These are phyloP conservation scores for Sugiyamaella floridensis DNA, from an alignment of 805 yeast species.

Conservation along the genomic window DNA sequence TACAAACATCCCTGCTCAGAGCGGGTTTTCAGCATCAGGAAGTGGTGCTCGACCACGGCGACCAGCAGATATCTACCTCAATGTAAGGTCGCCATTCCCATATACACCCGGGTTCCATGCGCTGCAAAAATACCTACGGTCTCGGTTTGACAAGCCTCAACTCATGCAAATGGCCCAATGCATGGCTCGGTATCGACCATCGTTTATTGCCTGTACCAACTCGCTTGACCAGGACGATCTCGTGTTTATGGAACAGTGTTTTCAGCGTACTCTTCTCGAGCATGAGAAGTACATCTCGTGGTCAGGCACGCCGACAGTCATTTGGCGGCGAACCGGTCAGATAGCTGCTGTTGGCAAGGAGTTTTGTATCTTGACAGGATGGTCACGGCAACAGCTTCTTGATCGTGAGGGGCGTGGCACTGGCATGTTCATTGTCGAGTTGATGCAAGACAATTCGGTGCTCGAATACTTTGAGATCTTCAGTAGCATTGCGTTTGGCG, in stretches of 20 bases:
- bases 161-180: conserved; percentile 77
- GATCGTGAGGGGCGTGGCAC: conserved; percentile 15
- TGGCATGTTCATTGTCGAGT: conserved; percentile 42
- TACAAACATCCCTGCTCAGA: background rate
- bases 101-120: conserved; percentile 90
- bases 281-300: conserved; percentile 78
- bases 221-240: conserved; percentile 84
- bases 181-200: conserved; percentile 86
- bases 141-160: conserved; percentile 61
- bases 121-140: conserved; percentile 62
- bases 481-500: conserved; percentile 82
- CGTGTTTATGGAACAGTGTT: conserved; percentile 93
- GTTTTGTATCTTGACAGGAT: conserved; percentile 84
- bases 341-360: conserved; percentile 94
- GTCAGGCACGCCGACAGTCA: conserved; percentile 89
- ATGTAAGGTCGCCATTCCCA: conserved; percentile 68
- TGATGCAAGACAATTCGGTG: conserved; percentile 82
- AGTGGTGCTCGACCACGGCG: background rate
- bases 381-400: conserved; percentile 67
- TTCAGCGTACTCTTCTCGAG: conserved; percentile 84
- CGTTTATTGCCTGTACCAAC: conserved; percentile 87
- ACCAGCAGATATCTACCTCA: conserved; percentile 48
- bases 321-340: conserved; percentile 95
- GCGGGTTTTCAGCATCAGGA: conserved; percentile 2
- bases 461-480: conserved; percentile 83